Percentiles rank a stretch among this genome's conserved stretches.
These are phyloP conservation scores for Batkoa obscura DNA, from an alignment of 371 early-diverging fungal species.

Conservation along the genomic window DNA sequence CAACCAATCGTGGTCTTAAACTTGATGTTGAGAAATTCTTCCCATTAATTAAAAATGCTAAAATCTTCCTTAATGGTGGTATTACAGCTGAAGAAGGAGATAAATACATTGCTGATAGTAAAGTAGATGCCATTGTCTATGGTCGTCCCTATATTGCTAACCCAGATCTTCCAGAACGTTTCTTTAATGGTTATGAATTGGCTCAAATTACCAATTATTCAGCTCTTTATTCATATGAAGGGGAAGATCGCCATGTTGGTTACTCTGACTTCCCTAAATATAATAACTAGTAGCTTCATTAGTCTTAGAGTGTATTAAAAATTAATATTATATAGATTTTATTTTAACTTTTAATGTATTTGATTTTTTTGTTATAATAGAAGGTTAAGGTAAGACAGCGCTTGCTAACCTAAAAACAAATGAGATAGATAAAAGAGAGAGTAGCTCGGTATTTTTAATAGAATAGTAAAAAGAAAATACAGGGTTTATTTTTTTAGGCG, in stretches of 20 bases:
- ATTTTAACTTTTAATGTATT: too few relatives aligned
- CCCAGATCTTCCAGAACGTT: slow-evolving; percentile 6
- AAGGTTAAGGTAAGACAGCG: too few relatives aligned
- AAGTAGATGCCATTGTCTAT: slow-evolving; percentile 10
- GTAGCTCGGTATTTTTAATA: too few relatives aligned
- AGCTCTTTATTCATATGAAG: not conserved
- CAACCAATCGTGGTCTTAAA: not conserved
- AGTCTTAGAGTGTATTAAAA: too few relatives aligned
- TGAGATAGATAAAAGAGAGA: too few relatives aligned
- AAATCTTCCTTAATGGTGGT: slow-evolving; percentile 33
- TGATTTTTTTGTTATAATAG: too few relatives aligned
- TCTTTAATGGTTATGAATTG: not conserved
- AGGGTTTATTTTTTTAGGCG: too few relatives aligned
- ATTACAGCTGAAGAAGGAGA: slow-evolving; percentile 29
- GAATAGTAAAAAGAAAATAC: too few relatives aligned
- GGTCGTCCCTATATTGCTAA: slow-evolving; percentile 12
- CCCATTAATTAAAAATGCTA: not conserved
- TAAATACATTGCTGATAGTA: slow-evolving; percentile 5
- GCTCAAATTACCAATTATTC: not conserved
- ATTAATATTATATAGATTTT: too few relatives aligned
- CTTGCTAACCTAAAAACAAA: too few relatives aligned
- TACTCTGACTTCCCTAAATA: slow-evolving; percentile 4
- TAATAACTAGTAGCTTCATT: too few relatives aligned
- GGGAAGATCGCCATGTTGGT: not conserved
- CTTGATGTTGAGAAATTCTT: not conserved